Conservation (phyloP, 257 asterid species). For the Voacanga thouarsii region DNA sequence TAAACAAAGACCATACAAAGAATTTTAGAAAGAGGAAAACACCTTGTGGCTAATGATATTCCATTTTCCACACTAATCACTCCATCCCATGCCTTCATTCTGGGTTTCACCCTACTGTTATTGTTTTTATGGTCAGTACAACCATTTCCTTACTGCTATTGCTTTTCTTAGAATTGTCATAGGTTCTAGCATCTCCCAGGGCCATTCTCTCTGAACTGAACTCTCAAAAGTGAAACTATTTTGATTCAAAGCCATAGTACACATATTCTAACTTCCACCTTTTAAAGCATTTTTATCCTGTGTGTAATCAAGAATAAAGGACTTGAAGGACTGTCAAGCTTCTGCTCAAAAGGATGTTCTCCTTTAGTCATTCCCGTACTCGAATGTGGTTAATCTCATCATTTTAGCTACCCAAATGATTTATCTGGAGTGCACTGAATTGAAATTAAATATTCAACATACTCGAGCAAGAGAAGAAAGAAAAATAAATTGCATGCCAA, state of each 20-base stretch:
- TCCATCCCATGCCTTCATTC: not conserved
- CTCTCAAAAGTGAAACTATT: not conserved
- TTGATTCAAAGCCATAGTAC: not conserved
- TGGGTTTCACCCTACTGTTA: not conserved
- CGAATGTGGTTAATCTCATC: not conserved
- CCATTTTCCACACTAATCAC: not conserved
- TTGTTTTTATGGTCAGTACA: not conserved
- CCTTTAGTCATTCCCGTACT: not conserved
- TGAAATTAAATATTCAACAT: not conserved
- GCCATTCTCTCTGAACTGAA: not conserved
- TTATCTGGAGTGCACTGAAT: not conserved
- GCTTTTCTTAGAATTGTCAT: not conserved
- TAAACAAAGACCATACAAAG: not conserved
- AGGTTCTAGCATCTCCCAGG: not conserved
- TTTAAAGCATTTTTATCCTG: not conserved
- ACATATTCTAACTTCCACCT: not conserved
- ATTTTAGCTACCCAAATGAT: not conserved
- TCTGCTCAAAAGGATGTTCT: not conserved
- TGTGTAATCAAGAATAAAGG: not conserved
- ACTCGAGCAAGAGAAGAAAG: not conserved
- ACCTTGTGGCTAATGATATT: not conserved
- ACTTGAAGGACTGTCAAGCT: not conserved
- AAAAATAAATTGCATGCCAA: not conserved
- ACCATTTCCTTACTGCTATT: not conserved
- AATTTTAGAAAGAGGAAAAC: not conserved